Base-by-base conservation (phyloP, 352 stramenopile species). In the Phytophthora fragariae region DNA sequence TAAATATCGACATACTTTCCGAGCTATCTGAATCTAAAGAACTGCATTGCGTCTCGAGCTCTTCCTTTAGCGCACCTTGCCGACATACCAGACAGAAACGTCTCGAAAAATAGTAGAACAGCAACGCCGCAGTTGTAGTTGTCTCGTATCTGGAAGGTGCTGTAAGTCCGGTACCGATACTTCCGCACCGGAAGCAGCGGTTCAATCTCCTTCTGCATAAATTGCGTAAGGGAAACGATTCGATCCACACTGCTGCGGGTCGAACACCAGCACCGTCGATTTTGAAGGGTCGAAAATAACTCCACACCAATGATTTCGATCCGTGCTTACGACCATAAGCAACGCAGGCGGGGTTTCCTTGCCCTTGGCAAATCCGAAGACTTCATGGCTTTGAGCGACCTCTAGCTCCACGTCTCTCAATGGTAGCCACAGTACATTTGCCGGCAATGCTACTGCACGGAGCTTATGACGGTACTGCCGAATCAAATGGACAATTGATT, bases 41-140 rank as follows among this genome's bases (percentile, higher is more conserved):
- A 57, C 14, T 57, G 59, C 59, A 65, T 57, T 19, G 59, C 59
- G n/a, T 65, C 59, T 24, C 46, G 59, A 7, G 11, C 10, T 21
- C 19, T 31, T 11, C 19, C 10, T 21, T 31, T 49, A 6, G 39
- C 39, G 11, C 15, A 57, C 27, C 46, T 8, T 14, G 46, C 59
- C 17, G 6, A 27, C 5, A 35, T 57, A 9, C 15, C 46, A n/a
- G 44, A 57, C 15, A 67, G 14, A 27, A 66, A 66, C 21, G 11
- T 47, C 47, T 66, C 31, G 12, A 66, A 66, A 31, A 66, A 66
- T 11, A 41, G 10, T 5, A 41, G 9, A 11, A 41, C 35, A 11
- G 10, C 35, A 41, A 41, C 35, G 9, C 47, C 60, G 8, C 33
- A 66, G 3, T 58, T 66, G 33, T 66, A 66, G 47, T 58, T 66